These are phyloP conservation scores for Colletotrichum theobromicola DNA, from an alignment of 2,329 filamentous ascomycete species.

Conservation along the genomic window DNA sequence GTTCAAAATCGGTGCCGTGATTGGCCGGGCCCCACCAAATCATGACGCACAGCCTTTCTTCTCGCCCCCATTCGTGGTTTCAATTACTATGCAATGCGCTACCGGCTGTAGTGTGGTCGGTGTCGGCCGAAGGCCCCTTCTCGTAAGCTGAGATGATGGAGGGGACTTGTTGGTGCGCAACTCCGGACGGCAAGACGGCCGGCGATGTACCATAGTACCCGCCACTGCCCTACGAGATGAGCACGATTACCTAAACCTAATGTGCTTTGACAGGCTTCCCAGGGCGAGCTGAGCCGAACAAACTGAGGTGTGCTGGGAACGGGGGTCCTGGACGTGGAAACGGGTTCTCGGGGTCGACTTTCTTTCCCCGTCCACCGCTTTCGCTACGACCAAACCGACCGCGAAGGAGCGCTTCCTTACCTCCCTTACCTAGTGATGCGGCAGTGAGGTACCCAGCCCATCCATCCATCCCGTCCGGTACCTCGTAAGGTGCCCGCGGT, in stretches of 20 bases:
- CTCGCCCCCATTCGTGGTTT: background rate
- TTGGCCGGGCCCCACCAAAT: background rate
- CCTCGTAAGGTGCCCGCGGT: background rate
- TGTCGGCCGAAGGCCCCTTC: background rate
- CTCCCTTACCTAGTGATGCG: background rate
- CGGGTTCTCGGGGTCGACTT: constrained; percentile 10
- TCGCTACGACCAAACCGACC: background rate
- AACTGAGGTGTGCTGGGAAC: background rate
- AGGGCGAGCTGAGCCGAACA: background rate
- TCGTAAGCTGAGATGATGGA: background rate
- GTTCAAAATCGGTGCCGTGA: background rate
- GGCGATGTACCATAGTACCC: background rate
- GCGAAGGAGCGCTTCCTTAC: background rate
- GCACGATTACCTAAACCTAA: constrained; percentile 9
- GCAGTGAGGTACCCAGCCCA: background rate
- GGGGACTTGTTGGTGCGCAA: background rate
- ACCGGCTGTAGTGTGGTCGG: background rate
- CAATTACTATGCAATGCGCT: background rate
- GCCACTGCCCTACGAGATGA: background rate
- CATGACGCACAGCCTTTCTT: constrained; percentile 5
- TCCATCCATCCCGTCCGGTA: background rate
- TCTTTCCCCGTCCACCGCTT: background rate
- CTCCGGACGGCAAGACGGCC: background rate
- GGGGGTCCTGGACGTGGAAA: background rate
- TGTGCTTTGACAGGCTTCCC: background rate